Percentiles rank a stretch among this genome's conserved stretches.
phyloP scores from a whole-genome alignment of 257 asterid species.

The Apocynum venetum region DNA sequence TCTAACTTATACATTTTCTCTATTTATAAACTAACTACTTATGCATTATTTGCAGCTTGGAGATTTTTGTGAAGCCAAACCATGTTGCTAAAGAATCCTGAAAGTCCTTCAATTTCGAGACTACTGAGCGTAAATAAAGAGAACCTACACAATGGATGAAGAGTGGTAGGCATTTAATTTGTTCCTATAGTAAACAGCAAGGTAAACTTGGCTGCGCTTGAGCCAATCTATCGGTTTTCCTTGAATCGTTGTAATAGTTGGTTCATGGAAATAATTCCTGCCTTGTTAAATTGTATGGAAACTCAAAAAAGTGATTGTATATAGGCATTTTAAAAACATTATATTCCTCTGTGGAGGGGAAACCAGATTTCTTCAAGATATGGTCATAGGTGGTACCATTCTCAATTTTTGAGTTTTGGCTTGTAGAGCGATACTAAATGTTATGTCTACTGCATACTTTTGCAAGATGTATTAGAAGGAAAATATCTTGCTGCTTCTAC shows the following conservation, averaged over 20 bases:
- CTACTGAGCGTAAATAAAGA: background rate
- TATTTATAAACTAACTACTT: background rate
- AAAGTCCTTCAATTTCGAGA: background rate
- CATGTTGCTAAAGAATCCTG: background rate
- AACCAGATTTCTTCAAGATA: background rate
- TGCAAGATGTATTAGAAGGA: background rate
- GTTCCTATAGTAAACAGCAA: background rate
- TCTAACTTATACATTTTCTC: background rate
- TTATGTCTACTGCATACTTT: background rate
- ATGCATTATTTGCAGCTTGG: slow-evolving; percentile 14
- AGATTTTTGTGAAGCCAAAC: slow-evolving; percentile 2
- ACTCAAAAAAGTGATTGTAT: background rate
- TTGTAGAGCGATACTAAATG: background rate
- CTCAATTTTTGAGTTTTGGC: background rate
- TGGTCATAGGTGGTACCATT: background rate
- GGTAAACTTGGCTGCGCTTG: background rate
- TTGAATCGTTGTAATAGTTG: background rate
- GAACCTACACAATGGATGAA: background rate
- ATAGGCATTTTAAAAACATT: background rate
- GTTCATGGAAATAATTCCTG: background rate
- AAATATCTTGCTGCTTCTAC: background rate
- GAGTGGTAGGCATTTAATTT: background rate
- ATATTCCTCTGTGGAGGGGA: background rate
- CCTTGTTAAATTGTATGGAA: background rate
- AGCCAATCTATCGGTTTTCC: background rate